Percentiles rank a stretch among this genome's conserved stretches.
These are phyloP conservation scores for Pseudocercospora pini-densiflorae DNA, from an alignment of 2,329 filamentous ascomycete species.

Conservation along the genomic window DNA sequence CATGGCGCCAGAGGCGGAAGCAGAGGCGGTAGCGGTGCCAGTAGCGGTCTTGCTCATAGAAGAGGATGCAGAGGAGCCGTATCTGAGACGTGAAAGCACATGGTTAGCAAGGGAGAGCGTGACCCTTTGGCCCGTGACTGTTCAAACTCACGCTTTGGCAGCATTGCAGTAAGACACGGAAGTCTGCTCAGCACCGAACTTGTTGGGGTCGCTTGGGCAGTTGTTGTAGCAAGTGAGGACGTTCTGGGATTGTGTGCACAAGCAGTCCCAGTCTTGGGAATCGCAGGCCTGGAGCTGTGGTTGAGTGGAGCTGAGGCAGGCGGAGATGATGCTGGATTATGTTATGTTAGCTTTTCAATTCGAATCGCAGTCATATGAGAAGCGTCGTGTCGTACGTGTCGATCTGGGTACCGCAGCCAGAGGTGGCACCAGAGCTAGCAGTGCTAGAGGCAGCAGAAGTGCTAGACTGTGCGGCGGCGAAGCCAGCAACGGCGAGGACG, in stretches of 20 bases:
- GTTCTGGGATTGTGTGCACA: slow-evolving; percentile 59
- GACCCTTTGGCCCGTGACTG: not conserved
- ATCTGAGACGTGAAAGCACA: not conserved
- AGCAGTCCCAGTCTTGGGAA: slow-evolving; percentile 59
- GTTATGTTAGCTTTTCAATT: slow-evolving; percentile 2
- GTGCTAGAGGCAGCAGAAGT: slow-evolving; percentile 34
- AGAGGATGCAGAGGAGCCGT: slow-evolving; percentile 45
- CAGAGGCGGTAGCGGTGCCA: slow-evolving; percentile 30
- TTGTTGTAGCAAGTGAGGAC: slow-evolving; percentile 62
- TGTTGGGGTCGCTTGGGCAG: slow-evolving; percentile 57
- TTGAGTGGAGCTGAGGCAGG: slow-evolving; percentile 50
- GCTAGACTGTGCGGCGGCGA: slow-evolving; percentile 48
- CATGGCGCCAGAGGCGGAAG: slow-evolving; percentile 12
- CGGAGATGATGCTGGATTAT: slow-evolving; percentile 53
- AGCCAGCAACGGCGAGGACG: slow-evolving; percentile 43
- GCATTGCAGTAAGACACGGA: slow-evolving; percentile 42
- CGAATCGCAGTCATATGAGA: not conserved
- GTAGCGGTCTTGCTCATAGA: slow-evolving; percentile 50
- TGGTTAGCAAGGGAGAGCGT: slow-evolving; percentile 1
- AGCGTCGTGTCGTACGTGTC: slow-evolving; percentile 42
- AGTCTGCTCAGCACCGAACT: slow-evolving; percentile 41
- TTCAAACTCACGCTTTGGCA: slow-evolving; percentile 37
- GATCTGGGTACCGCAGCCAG: slow-evolving; percentile 38
- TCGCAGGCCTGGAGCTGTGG: slow-evolving; percentile 50
- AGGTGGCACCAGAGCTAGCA: slow-evolving; percentile 41